Conservation (phyloP, 2,329 filamentous ascomycete genomes). For the Acarospora socialis region DNA sequence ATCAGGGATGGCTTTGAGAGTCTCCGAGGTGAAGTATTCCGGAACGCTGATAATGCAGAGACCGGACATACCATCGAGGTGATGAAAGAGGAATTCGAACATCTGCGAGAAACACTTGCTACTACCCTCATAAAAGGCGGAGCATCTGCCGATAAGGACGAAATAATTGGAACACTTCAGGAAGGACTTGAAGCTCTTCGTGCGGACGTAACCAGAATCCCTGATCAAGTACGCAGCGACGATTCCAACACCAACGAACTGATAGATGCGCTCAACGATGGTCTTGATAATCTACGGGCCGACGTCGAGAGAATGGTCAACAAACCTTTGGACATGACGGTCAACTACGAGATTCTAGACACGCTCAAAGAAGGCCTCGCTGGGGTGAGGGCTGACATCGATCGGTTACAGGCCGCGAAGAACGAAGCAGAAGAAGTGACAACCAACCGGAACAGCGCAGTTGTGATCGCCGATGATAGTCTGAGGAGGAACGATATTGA, state of each 20-base stretch:
- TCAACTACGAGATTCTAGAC: constrained; percentile 80
- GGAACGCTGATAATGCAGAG: constrained; percentile 27
- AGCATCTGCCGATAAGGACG: constrained; percentile 39
- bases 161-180: constrained; percentile 40
- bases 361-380: constrained; percentile 72
- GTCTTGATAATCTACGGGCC: constrained; percentile 58
- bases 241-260: constrained; percentile 42
- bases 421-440: constrained; percentile 36
- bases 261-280: constrained; percentile 49
- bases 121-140: constrained; percentile 36
- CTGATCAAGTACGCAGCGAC: constrained; percentile 40
- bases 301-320: constrained; percentile 63
- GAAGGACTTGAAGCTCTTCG: constrained; percentile 40
- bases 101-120: constrained; percentile 43
- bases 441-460: constrained; percentile 37
- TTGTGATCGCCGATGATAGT: constrained; percentile 44
- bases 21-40: constrained; percentile 24
- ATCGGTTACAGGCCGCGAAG: constrained; percentile 50
- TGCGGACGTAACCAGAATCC: constrained; percentile 37
- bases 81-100: constrained; percentile 47
- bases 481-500: constrained; percentile 63
- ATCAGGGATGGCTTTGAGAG: constrained; percentile 37
- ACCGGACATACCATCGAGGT: constrained; percentile 31
- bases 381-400: constrained; percentile 62
- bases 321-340: constrained; percentile 67